Evolutionary conservation across 345 rosid species (phyloP), one percentile per base, ranked within the genome.

Genomic region (Salix exigua): DNA sequence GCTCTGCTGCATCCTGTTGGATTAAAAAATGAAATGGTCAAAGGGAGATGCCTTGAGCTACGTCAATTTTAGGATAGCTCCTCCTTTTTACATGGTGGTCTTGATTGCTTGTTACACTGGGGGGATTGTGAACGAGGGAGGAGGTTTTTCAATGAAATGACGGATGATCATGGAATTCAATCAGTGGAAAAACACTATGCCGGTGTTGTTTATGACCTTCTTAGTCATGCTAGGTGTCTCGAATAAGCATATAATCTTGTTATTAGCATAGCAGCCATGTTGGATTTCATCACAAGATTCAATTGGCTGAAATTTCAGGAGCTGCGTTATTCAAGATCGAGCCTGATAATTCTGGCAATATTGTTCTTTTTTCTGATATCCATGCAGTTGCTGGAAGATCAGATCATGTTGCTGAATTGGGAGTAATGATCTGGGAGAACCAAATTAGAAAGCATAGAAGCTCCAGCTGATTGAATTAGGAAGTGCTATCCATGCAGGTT

Each of bases 31-130:
- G 37, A 35, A 35, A 35, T 35, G 1, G 6, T 0, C 37, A 35
- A 35, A 35, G 37, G 37, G 37, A 35, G 6, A 35, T 35, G 37
- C 37, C 37, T 35, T 35, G 37, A 35, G 37, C 37, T 35, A 5
- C 37, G 37, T 5, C 7, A 35, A 35, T 35, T 5, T 5, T 35
- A 35, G 37, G 37, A 35, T 35, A 35, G 37, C 7, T 35, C 37
- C 5, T 5, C 37, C 37, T 35, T 35, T 33, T 33, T 5, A 33
- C 37, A 82, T 83, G 11, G 86, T 78, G 44, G 80, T 82, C 66
- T 76, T 82, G 76, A 82, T 77, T 60, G 84, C 84, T 53, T 85
- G 88, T 76, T 80, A 83, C 77, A 82, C 73, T 53, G 80, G 79
- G 28, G 81, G 82, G 21, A 82, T 82, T 66, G 82, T 78, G 46